Conservation (phyloP, 1,284 basidiomycete species). For the Rhodotorula sp. region DNA sequence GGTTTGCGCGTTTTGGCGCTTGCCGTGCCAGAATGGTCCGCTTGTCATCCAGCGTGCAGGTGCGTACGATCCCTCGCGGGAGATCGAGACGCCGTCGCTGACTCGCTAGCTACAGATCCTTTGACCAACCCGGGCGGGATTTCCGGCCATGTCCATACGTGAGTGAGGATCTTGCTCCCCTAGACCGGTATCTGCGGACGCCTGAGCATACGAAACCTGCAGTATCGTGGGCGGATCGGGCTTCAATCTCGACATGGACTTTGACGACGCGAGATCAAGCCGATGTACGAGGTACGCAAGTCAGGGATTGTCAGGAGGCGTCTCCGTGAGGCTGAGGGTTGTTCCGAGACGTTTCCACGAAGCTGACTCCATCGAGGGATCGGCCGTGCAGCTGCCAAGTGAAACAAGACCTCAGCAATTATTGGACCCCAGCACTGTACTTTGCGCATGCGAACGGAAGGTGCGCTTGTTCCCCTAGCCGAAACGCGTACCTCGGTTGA, state of each 20-base stretch:
- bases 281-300: constrained; percentile 20
- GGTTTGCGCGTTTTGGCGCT: background rate
- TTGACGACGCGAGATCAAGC: background rate
- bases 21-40: background rate
- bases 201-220: background rate
- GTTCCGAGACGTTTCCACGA: background rate
- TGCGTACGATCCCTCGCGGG: background rate
- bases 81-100: too few species aligned
- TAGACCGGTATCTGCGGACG: too few species aligned
- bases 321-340: too few species aligned
- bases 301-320: too few species aligned
- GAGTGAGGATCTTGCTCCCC: too few species aligned
- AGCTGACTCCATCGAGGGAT: too few species aligned
- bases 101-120: background rate
- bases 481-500: too few species aligned
- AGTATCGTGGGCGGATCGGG: constrained; percentile 52
- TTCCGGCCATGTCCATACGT: constrained; percentile 18
- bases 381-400: background rate
- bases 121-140: constrained; percentile 16
- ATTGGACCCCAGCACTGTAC: constrained; percentile 23
- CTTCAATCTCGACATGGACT: constrained; percentile 43
- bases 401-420: constrained; percentile 25
- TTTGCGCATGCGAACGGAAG: constrained; percentile 18
- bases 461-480: too few species aligned
- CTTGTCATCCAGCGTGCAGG: constrained; percentile 10